These are phyloP conservation scores for Hawksworthiomyces lignivorus DNA, from an alignment of 2,329 filamentous ascomycete species.

Conservation along the genomic window DNA sequence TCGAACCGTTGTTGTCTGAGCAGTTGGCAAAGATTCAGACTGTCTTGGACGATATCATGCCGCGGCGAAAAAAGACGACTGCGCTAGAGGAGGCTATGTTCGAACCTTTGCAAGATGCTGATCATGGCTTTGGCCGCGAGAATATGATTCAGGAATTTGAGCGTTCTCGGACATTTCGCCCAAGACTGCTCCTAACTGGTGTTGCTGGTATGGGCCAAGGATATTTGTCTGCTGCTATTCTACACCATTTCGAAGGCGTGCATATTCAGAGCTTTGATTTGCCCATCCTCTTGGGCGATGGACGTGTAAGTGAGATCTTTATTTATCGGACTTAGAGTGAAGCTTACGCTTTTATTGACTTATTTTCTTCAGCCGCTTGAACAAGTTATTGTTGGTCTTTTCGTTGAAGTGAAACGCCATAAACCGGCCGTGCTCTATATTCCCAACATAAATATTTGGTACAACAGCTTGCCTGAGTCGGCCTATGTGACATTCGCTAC, in stretches of 20 bases:
- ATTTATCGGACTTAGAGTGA: no score
- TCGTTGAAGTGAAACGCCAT: conserved; percentile 85
- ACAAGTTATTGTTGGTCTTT: conserved; percentile 81
- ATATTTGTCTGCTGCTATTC: conserved; percentile 75
- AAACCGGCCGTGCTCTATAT: conserved; percentile 96
- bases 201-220: conserved; percentile 84
- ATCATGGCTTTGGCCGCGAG: conserved; percentile 79
- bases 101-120: conserved; percentile 74
- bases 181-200: conserved; percentile 78
- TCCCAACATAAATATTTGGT: conserved; percentile 85
- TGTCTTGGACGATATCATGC: conserved; percentile 68
- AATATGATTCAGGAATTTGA: conserved; percentile 72
- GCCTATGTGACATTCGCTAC: conserved; percentile 76
- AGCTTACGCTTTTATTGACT: not conserved
- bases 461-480: conserved; percentile 51
- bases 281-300: conserved; percentile 76
- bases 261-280: conserved; percentile 95
- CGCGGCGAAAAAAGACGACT: conserved; percentile 76
- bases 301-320: conserved; percentile 55
- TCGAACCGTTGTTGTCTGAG: conserved; percentile 72
- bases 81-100: conserved; percentile 91
- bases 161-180: conserved; percentile 77
- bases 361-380: conserved; percentile 53
- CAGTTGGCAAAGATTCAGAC: conserved; percentile 63
- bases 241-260: conserved; percentile 87